These are phyloP conservation scores for Lycium barbarum DNA, from an alignment of 257 asterid species.

Conservation along the genomic window DNA sequence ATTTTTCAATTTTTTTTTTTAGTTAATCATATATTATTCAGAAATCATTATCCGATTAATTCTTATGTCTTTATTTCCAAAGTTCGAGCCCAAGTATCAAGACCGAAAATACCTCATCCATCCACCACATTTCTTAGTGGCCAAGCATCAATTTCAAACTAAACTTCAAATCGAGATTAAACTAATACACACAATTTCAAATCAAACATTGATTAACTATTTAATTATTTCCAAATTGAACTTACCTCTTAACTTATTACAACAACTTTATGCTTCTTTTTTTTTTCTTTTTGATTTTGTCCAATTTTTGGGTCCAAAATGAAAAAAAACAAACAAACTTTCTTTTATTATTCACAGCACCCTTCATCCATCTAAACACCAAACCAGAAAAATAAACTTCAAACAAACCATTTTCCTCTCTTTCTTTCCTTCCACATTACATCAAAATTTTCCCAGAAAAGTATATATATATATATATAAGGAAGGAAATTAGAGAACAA, in stretches of 20 bases:
- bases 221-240: not conserved
- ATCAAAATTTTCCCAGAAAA: not conserved
- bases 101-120: not conserved
- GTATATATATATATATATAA: not conserved
- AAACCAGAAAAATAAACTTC: not conserved
- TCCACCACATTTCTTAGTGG: not conserved
- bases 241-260: not conserved
- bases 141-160: not conserved
- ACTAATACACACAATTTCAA: not conserved
- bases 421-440: constrained; percentile 15
- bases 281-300: not conserved
- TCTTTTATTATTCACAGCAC: not conserved
- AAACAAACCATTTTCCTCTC: not conserved
- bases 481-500: constrained; percentile 14
- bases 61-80: no score
- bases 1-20: no score
- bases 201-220: no score
- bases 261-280: not conserved
- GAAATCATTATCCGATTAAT: no score
- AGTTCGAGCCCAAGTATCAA: not conserved
- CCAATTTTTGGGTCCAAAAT: not conserved
- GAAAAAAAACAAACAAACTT: not conserved
- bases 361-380: not conserved
- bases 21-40: no score
- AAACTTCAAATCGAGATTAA: not conserved